These are phyloP conservation scores for Pseudohalonectria lignicola DNA, from an alignment of 2,329 filamentous ascomycete species.

Conservation along the genomic window DNA sequence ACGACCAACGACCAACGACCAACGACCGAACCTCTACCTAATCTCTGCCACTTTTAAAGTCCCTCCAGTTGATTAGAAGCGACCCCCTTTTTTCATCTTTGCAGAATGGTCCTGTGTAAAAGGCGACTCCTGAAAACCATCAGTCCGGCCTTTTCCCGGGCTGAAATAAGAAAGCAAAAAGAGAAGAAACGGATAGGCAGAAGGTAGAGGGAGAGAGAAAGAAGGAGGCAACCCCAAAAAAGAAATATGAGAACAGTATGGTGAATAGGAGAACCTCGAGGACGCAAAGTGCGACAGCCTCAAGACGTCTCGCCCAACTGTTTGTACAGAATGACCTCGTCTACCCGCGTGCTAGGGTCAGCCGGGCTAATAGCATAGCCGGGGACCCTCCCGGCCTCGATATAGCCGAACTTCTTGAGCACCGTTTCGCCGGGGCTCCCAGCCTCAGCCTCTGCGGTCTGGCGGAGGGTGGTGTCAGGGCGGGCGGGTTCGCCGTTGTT, in stretches of 20 bases:
- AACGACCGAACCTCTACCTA: too few relatives aligned
- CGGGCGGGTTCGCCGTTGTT: too few relatives aligned
- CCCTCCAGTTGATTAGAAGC: too few relatives aligned
- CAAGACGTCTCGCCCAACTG: too few relatives aligned
- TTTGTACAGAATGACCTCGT: slow-evolving; percentile 49
- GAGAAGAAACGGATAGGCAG: neutral
- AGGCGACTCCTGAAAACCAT: neutral
- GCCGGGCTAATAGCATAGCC: slow-evolving; percentile 38
- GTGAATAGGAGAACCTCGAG: too few relatives aligned
- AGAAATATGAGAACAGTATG: too few relatives aligned
- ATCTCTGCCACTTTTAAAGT: too few relatives aligned
- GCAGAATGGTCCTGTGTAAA: too few relatives aligned
- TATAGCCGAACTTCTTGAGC: slow-evolving; percentile 46
- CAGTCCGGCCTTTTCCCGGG: neutral
- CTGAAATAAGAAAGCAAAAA: too few relatives aligned
- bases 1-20: too few relatives aligned
- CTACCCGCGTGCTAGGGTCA: slow-evolving; percentile 30
- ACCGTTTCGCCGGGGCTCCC: slow-evolving; percentile 41
- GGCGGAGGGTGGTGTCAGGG: neutral
- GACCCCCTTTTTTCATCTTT: neutral
- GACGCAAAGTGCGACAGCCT: too few relatives aligned
- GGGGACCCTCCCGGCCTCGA: slow-evolving; percentile 42
- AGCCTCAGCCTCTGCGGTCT: slow-evolving; percentile 28
- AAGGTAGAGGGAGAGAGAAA: too few relatives aligned
- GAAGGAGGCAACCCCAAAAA: neutral